Conservation (phyloP, 225 moss, liverwort and hornwort genomes). For the Rhytidiadelphus loreus region DNA sequence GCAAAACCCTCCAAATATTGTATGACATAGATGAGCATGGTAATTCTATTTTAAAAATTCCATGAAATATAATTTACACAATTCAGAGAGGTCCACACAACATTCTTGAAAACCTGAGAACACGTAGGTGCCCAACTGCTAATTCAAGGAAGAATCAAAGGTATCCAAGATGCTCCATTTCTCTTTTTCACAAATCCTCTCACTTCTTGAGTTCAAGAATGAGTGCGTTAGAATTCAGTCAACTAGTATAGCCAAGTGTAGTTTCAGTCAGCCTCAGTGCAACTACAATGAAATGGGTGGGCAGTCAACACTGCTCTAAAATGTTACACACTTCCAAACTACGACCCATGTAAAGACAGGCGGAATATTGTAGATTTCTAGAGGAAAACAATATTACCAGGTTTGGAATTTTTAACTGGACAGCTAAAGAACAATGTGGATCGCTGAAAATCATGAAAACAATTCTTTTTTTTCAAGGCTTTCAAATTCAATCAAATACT, state of each 20-base stretch:
- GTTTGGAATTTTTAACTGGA: not conserved
- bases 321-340: not conserved
- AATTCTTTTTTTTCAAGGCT: not conserved
- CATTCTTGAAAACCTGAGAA: not conserved
- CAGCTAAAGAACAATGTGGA: not conserved
- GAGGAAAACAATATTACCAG: not conserved
- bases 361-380: not conserved
- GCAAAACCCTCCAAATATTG: not conserved
- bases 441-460: not conserved
- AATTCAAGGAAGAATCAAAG: not conserved
- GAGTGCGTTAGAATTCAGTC: not conserved
- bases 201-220: not conserved
- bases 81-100: not conserved
- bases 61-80: not conserved
- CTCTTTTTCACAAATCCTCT: not conserved
- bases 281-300: not conserved
- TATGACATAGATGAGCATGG: not conserved
- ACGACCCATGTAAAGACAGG: not conserved
- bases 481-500: not conserved
- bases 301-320: not conserved
- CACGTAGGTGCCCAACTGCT: not conserved
- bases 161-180: not conserved
- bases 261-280: not conserved
- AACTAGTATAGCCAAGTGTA: not conserved
- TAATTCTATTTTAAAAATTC: not conserved